These are phyloP conservation scores for Fusarium dimerum DNA, from an alignment of 2,329 filamentous ascomycete genomes.

Conservation along the genomic window DNA sequence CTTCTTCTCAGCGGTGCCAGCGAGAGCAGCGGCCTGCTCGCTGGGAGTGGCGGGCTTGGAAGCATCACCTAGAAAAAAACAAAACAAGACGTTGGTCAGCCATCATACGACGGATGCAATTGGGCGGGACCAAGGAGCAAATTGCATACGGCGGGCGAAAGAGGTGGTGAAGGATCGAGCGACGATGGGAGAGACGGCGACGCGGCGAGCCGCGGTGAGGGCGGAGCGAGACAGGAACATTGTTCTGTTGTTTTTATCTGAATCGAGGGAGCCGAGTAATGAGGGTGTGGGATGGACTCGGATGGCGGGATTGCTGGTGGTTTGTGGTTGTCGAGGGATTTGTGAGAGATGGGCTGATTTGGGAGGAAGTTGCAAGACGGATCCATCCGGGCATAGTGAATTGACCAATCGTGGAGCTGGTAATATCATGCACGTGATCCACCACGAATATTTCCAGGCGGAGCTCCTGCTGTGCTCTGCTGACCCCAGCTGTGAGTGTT, in stretches of 20 bases:
- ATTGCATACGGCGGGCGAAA: constrained; percentile 58
- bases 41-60: constrained; percentile 38
- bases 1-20: constrained; percentile 45
- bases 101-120: constrained; percentile 35
- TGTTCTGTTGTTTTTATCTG: constrained; percentile 21
- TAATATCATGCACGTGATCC: constrained; percentile 36
- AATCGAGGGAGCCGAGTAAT: constrained; percentile 25
- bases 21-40: constrained; percentile 39
- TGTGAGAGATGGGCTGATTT: constrained; percentile 49
- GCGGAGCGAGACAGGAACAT: constrained; percentile 67
- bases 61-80: constrained; percentile 38
- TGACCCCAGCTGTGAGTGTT: constrained; percentile 7
- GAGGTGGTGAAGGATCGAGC: constrained; percentile 63
- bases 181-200: constrained; percentile 53
- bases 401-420: constrained; percentile 37
- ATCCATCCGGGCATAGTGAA: constrained; percentile 32
- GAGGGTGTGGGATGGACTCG: constrained; percentile 22
- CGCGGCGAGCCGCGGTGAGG: constrained; percentile 60
- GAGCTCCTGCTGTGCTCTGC: no score
- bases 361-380: constrained; percentile 36
- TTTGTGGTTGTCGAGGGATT: constrained; percentile 45
- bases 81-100: constrained; percentile 18
- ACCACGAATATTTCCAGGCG: constrained; percentile 10
- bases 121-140: constrained; percentile 25
- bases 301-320: constrained; percentile 13